These are phyloP conservation scores for Acanthochlamys bracteata DNA, from an alignment of 106 monocot species.

Conservation along the genomic window DNA sequence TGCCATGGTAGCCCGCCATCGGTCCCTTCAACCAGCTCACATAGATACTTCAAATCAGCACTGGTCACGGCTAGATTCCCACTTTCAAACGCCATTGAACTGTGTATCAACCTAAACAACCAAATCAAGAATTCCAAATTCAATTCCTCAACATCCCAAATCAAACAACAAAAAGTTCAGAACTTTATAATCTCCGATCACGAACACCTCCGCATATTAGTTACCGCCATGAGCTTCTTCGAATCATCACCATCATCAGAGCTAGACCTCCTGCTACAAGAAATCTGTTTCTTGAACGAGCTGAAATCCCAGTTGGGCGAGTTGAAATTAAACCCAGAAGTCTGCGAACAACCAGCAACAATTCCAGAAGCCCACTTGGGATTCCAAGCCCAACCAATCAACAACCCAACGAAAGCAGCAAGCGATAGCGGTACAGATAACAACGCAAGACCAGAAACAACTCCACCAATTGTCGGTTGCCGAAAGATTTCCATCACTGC, in stretches of 20 bases:
- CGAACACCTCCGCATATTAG: too few species aligned
- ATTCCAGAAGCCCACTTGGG: slow-evolving; percentile 27
- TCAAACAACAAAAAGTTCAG: slow-evolving; percentile 9
- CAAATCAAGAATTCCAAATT: neutral
- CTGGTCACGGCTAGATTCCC: slow-evolving; percentile 32
- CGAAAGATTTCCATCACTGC: slow-evolving; percentile 33
- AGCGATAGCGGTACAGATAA: slow-evolving; percentile 46
- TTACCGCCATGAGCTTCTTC: too few species aligned
- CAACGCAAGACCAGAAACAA: slow-evolving; percentile 34
- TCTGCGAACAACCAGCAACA: neutral
- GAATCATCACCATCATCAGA: neutral
- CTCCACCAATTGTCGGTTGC: slow-evolving; percentile 26
- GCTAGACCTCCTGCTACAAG: slow-evolving; percentile 6
- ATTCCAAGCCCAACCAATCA: slow-evolving; percentile 72
- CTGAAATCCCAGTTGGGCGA: too few species aligned
- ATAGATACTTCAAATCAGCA: slow-evolving; percentile 54
- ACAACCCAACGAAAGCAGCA: slow-evolving; percentile 45
- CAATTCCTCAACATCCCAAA: neutral
- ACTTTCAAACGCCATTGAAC: slow-evolving; percentile 4
- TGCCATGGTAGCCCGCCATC: slow-evolving; percentile 71
- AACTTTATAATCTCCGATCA: too few species aligned
- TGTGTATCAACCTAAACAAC: neutral
- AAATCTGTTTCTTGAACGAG: neutral
- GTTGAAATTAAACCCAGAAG: neutral
- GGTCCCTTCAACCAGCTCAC: slow-evolving; percentile 46